phyloP scores from a whole-genome alignment of 2,329 filamentous ascomycete genomes.

The Colletotrichum tropicicola region DNA sequence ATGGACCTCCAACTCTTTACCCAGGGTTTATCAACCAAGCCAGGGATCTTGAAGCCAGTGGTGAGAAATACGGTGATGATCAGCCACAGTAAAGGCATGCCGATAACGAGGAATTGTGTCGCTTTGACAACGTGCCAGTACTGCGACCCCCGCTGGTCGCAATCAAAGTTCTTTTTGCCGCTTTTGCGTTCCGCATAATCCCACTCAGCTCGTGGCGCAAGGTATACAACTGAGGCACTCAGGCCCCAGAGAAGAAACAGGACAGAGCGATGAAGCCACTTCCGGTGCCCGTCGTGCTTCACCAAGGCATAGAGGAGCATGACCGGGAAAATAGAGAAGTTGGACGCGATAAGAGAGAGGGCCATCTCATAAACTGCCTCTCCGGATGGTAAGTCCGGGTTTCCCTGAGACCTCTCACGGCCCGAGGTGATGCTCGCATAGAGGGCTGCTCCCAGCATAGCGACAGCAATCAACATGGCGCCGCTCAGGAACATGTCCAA shows the following conservation, averaged over 20 bases:
- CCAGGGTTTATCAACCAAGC: slow-evolving; percentile 15
- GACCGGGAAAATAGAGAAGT: slow-evolving; percentile 26
- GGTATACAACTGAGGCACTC: slow-evolving; percentile 16
- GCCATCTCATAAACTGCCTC: slow-evolving; percentile 17
- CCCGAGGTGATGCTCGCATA: neutral
- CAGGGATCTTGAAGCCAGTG: slow-evolving; percentile 15
- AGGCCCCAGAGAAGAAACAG: slow-evolving; percentile 21
- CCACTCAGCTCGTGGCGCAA: slow-evolving; percentile 16
- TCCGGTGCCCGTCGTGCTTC: slow-evolving; percentile 25
- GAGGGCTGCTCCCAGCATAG: slow-evolving; percentile 26
- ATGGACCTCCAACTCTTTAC: neutral
- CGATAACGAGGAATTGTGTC: slow-evolving; percentile 19
- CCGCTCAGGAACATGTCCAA: slow-evolving; percentile 25
- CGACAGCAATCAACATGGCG: slow-evolving; percentile 24
- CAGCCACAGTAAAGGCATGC: slow-evolving; percentile 14
- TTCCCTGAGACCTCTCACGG: neutral
- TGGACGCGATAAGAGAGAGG: slow-evolving; percentile 19
- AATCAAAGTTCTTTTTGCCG: slow-evolving; percentile 20
- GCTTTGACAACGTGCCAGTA: slow-evolving; percentile 28
- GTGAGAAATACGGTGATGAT: slow-evolving; percentile 10
- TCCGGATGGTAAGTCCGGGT: slow-evolving; percentile 17
- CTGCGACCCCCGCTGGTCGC: slow-evolving; percentile 24
- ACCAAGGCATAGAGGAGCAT: slow-evolving; percentile 26
- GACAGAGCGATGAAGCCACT: slow-evolving; percentile 26
- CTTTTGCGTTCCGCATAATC: slow-evolving; percentile 19